These are phyloP conservation scores for Dictyostelium capitatum DNA, from an alignment of 78 protist species.

Conservation along the genomic window DNA sequence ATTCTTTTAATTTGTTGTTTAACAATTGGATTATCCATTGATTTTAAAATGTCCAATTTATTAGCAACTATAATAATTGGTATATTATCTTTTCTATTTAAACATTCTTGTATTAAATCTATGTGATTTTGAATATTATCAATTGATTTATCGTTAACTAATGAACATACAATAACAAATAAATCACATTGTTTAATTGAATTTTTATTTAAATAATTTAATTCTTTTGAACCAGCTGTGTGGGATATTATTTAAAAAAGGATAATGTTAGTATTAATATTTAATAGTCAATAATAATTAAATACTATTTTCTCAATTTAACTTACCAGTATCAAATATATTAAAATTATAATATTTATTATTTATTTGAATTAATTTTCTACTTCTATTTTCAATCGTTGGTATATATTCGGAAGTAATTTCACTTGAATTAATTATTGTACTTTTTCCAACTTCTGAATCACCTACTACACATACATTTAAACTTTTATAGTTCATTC, in stretches of 20 bases:
- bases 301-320: background rate
- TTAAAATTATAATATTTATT: background rate
- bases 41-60: background rate
- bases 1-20: background rate
- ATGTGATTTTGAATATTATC: background rate
- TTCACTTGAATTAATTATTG: background rate
- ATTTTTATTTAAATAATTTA: background rate
- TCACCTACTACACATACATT: background rate
- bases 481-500: background rate
- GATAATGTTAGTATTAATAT: too few species aligned
- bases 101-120: background rate
- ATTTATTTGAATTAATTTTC: background rate
- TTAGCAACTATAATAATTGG: background rate
- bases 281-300: too few species aligned
- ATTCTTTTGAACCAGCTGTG: conserved; percentile 3
- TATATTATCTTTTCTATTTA: background rate
- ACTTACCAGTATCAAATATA: background rate
- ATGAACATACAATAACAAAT: background rate
- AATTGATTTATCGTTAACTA: background rate
- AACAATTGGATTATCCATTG: background rate
- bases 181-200: background rate
- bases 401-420: background rate
- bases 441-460: background rate
- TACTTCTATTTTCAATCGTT: background rate
- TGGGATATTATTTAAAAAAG: too few species aligned